Evolutionary conservation across 2,329 filamentous ascomycete species (phyloP).

Genomic region (Massarina eburnea): DNA sequence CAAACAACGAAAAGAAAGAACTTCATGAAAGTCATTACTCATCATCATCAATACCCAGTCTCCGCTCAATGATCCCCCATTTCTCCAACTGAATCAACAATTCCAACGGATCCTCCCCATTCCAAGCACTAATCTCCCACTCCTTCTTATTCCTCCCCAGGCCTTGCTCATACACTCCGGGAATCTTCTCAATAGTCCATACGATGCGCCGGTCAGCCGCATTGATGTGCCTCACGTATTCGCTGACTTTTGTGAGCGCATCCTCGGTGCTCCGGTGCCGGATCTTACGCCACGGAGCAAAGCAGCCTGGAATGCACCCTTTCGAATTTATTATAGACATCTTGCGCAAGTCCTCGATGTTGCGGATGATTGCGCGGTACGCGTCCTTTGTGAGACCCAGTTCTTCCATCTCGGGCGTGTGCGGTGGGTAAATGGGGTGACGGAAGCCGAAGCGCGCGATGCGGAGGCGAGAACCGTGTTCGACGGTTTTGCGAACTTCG

Average conservation of each 20-base stretch:
- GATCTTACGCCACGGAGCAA: slow-evolving; percentile 14
- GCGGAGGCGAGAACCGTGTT: slow-evolving; percentile 21
- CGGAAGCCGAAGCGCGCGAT: slow-evolving; percentile 25
- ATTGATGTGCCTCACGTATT: slow-evolving; percentile 26
- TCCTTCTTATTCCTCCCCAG: slow-evolving; percentile 18
- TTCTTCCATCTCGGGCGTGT: slow-evolving; percentile 26
- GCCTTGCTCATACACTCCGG: slow-evolving; percentile 20
- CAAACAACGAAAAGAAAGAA: no score
- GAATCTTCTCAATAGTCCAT: slow-evolving; percentile 30
- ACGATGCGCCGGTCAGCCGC: slow-evolving; percentile 16
- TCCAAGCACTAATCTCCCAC: slow-evolving; percentile 30
- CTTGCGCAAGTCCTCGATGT: slow-evolving; percentile 19
- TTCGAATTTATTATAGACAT: slow-evolving; percentile 2
- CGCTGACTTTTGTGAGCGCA: slow-evolving; percentile 18
- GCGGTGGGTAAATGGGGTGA: slow-evolving; percentile 24
- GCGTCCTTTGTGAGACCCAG: slow-evolving; percentile 19
- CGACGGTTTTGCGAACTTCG: slow-evolving; percentile 25
- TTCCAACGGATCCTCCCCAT: slow-evolving; percentile 24
- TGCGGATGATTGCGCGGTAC: slow-evolving; percentile 16
- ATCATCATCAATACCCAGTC: slow-evolving; percentile 21
- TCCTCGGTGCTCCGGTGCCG: slow-evolving; percentile 16
- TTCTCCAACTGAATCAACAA: slow-evolving; percentile 23
- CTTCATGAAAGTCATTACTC: slow-evolving; percentile 9
- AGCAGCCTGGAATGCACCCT: slow-evolving; percentile 7
- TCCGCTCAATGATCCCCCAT: slow-evolving; percentile 27